These are phyloP conservation scores for Gynochthodes officinalis DNA, from an alignment of 257 asterid species.

Conservation along the genomic window DNA sequence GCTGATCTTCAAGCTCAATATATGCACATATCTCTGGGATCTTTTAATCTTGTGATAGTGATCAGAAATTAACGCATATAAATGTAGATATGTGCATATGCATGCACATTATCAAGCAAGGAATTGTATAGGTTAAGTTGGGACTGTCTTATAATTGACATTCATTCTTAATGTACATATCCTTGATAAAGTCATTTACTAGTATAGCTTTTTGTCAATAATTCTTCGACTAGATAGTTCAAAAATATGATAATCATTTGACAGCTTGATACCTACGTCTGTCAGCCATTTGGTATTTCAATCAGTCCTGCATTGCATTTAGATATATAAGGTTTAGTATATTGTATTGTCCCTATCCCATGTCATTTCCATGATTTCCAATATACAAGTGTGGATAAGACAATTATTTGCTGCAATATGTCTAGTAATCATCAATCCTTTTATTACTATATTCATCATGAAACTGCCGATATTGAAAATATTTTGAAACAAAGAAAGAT, in stretches of 20 bases:
- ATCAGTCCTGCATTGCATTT: neutral
- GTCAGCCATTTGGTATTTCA: neutral
- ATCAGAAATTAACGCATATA: neutral
- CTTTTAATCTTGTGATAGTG: neutral
- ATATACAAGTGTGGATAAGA: neutral
- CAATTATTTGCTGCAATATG: too few species aligned
- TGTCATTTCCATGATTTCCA: neutral
- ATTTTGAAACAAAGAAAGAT: neutral
- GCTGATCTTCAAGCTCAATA: neutral
- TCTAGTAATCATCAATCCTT: neutral
- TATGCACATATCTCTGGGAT: neutral
- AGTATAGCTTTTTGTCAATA: neutral
- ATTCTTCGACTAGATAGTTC: neutral
- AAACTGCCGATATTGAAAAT: neutral
- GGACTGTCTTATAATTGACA: neutral
- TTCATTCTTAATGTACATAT: neutral
- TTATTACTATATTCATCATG: neutral
- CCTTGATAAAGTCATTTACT: neutral
- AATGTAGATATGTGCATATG: neutral
- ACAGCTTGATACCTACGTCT: neutral
- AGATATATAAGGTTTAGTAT: neutral
- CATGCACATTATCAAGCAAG: neutral
- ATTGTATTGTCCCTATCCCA: neutral
- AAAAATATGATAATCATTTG: neutral
- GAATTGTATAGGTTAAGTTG: neutral